Conservation (phyloP, 78 protist genomes). For the Creolimax fragrantissima region DNA sequence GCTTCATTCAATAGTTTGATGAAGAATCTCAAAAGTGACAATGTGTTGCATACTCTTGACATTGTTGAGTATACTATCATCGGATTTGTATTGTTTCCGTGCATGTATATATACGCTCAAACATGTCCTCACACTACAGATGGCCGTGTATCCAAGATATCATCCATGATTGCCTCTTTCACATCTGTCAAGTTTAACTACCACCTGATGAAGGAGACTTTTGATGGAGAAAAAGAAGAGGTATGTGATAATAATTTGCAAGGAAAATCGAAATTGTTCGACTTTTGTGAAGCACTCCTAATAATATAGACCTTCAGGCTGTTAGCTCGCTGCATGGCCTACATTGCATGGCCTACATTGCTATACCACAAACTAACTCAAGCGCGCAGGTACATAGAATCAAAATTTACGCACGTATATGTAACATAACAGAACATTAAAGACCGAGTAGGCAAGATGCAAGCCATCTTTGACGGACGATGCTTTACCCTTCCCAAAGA, state of each 20-base stretch:
- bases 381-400: too few relatives aligned
- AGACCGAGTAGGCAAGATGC: neutral
- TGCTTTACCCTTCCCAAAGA: neutral
- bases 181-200: neutral
- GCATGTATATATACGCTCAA: neutral
- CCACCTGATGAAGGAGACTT: neutral
- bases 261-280: neutral
- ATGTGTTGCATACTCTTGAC: neutral
- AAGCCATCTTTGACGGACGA: neutral
- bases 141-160: neutral
- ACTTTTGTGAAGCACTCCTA: too few relatives aligned
- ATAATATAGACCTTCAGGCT: too few relatives aligned
- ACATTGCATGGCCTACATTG: too few relatives aligned
- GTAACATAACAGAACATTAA: neutral
- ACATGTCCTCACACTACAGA: neutral
- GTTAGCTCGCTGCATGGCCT: too few relatives aligned
- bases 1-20: neutral
- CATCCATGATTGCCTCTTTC: neutral
- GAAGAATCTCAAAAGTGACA: neutral
- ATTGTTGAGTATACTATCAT: neutral
- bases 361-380: too few relatives aligned
- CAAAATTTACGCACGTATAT: neutral
- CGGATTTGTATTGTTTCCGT: neutral
- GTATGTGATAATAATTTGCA: neutral
- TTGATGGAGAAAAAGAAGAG: neutral